Evolutionary conservation across 2,329 filamentous ascomycete genomes (phyloP), one percentile per base, ranked within the genome.

Genomic region (Scedosporium boydii): DNA sequence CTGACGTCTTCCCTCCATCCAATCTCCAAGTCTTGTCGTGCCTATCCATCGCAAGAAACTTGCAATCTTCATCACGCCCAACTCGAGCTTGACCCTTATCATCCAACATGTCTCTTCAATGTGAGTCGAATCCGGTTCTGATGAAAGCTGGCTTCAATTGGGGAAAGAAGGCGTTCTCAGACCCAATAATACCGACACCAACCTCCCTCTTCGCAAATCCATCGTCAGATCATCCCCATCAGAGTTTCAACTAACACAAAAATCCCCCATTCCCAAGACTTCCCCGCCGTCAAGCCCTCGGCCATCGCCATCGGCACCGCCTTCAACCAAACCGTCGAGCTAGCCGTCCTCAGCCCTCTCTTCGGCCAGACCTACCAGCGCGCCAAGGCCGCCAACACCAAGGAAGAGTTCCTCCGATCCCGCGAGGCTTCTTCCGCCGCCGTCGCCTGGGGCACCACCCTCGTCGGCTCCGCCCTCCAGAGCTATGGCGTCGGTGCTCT

Each of bases 281-380:
- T 86, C 41, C 83, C 83, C 67, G 75, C 93, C 69, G 95, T 99
- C 74, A 98, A 97, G 88, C 95, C 95, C 70, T 97, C 93, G 73
- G 93, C 95, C 72, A 96, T 99, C 74, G 95, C 93, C 73, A 86
- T 98, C 72, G 95, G 95, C 79, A 95, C 93, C 66, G 80, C 92
- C 77, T 99, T 97, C 87, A 97, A 90, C 84, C 93, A 99, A 80
- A 87, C 88, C 71, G 83, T 91, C 71, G 95, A 95, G 73, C 87
- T 95, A 67, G 93, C 90, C 66, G 86, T 98, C 70, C 85, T 98
- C 66, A 84, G 87, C 64, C 93, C 93, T 66, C 80, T 98, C 77
- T 96, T 98, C 75, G 93, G 95, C 73, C 88, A 96, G 73, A 93
- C 91, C 72, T 97, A 96, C 85, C 88, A 93, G 79, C 89, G 91